Percentiles rank a stretch among this genome's conserved stretches.
phyloP scores from a whole-genome alignment of 2,329 filamentous ascomycete species.

The Myriangium duriaei region DNA sequence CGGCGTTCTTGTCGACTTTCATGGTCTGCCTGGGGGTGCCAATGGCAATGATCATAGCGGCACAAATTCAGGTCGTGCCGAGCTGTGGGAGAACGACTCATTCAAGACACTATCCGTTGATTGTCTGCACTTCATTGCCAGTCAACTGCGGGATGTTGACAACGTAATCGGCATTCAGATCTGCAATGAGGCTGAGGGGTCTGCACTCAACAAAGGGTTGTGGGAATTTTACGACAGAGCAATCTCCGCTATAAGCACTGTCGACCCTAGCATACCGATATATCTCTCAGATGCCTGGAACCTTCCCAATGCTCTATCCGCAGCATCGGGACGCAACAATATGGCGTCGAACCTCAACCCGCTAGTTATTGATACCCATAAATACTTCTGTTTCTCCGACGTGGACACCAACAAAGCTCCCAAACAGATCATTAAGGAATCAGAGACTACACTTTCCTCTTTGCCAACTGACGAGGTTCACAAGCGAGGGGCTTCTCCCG shows the following conservation, averaged over 20 bases:
- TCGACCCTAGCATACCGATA: slow-evolving; percentile 41
- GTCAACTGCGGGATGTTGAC: slow-evolving; percentile 31
- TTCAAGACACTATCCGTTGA: slow-evolving; percentile 36
- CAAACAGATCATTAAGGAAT: slow-evolving; percentile 38
- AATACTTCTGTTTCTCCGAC: slow-evolving; percentile 47
- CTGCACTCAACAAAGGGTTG: slow-evolving; percentile 36
- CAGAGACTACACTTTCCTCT: slow-evolving; percentile 31
- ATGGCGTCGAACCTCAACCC: slow-evolving; percentile 29
- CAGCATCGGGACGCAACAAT: slow-evolving; percentile 18
- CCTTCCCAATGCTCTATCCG: slow-evolving; percentile 19
- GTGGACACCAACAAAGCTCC: slow-evolving; percentile 39
- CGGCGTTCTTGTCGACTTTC: slow-evolving; percentile 45
- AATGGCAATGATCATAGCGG: slow-evolving; percentile 45
- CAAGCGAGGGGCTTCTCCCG: slow-evolving; percentile 38
- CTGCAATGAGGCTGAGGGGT: slow-evolving; percentile 43
- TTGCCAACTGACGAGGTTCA: slow-evolving; percentile 37
- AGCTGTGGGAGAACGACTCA: slow-evolving; percentile 35
- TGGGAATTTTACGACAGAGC: slow-evolving; percentile 45
- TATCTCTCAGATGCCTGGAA: slow-evolving; percentile 50
- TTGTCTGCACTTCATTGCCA: slow-evolving; percentile 39
- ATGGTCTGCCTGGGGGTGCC: slow-evolving; percentile 46
- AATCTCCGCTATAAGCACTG: slow-evolving; percentile 32
- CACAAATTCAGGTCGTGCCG: slow-evolving; percentile 38
- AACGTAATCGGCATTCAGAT: slow-evolving; percentile 45
- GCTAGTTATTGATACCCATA: slow-evolving; percentile 46